phyloP scores from a whole-genome alignment of 805 yeast genomes.

The Starmerella floris region DNA sequence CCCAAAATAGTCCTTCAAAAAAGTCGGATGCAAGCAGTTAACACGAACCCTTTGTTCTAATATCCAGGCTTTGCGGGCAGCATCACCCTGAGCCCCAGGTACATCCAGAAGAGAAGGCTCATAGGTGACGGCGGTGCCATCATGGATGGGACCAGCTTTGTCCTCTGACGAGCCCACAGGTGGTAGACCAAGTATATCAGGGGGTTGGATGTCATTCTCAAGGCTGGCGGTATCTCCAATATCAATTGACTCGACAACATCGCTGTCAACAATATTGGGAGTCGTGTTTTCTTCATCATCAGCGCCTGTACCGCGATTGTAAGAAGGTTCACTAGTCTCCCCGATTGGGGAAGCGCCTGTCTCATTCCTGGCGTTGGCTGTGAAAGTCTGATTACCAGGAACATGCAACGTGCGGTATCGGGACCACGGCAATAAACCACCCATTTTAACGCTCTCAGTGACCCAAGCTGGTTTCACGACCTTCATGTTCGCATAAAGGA shows the following conservation, averaged over 20 bases:
- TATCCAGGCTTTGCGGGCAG: conserved; percentile 15
- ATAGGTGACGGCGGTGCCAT: neutral
- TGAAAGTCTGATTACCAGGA: neutral
- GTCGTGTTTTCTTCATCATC: neutral
- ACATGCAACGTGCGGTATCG: conserved; percentile 30
- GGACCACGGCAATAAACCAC: conserved; percentile 52
- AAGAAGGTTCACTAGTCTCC: neutral
- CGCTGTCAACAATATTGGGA: neutral
- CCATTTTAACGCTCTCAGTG: conserved; percentile 42
- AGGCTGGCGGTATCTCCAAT: neutral
- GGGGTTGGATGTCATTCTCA: neutral
- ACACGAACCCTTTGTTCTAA: conserved; percentile 12
- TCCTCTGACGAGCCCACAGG: neutral
- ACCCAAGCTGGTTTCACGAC: conserved; percentile 83
- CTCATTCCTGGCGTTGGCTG: too few relatives aligned
- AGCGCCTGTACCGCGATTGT: neutral
- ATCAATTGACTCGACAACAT: neutral
- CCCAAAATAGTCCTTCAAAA: conserved; percentile 55
- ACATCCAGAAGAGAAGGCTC: conserved; percentile 1
- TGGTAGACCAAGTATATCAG: too few relatives aligned
- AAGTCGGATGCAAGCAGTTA: conserved; percentile 56
- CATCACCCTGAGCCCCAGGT: conserved; percentile 9
- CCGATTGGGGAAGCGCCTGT: too few relatives aligned
- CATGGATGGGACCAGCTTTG: neutral
- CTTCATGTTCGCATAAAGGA: conserved; percentile 50